Base-by-base conservation (phyloP, 352 stramenopile species). In the Phytopythium montanum region DNA sequence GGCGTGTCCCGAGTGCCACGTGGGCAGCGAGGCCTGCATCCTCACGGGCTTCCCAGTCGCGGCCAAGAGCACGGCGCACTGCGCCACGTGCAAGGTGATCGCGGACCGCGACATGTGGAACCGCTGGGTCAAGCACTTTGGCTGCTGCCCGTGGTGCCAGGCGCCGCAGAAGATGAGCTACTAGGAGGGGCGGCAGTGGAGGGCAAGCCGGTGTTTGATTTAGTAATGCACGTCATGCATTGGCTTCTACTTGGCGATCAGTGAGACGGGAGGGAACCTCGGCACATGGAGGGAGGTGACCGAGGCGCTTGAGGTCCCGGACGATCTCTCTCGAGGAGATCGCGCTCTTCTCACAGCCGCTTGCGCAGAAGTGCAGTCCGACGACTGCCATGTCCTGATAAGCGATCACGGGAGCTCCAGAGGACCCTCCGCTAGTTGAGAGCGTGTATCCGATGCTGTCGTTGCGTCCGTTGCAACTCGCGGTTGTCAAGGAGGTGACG, bases 31-130 rank as follows among this genome's bases (percentile, higher is more conserved):
- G 55, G 84, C 84, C 48, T 98, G 92, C 57, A 95, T 97, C 55
- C 80, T 97, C 58, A 98, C 92, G 6, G 92, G 94, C 18, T 97
- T 93, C 59, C 92, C 93, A 0, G 85, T 98, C 29, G 73, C 72
- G 5, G 68, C 88, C 49, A 95, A 92, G 74, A 90, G 79, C 53
- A 94, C 88, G 10, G 81, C 97, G 44, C 90, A 92, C 72, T 98
- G 76, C 67, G 88, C 82, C 57, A 96, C 76, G 26, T 96, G 88
- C 72, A 91, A 95, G 61, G 86, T 87, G 49, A 92, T 94, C 44
- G 86, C 80, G 16, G 84, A 95, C 50, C 72, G 81, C 14, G 85
- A 95, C 70, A 92, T 76, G 54, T 95, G 85, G 85, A 95, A 95
- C 82, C 90, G 93, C 65, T 95, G 85, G 85, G 79, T 92, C 59